These are phyloP conservation scores for Cyamopsis tetragonoloba DNA, from an alignment of 306 rosid genomes.

Conservation along the genomic window DNA sequence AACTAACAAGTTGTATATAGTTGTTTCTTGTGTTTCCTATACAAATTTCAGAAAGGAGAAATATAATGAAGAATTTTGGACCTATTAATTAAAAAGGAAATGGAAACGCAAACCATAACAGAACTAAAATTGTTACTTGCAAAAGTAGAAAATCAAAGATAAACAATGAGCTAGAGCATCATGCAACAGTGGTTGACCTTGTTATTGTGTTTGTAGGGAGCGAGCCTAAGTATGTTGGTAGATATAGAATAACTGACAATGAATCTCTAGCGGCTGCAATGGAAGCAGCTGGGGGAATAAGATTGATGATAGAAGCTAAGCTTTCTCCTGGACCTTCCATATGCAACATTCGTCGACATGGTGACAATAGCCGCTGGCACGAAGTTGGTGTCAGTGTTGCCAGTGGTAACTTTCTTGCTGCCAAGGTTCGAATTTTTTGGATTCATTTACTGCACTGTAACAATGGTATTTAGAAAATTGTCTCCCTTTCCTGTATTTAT, in stretches of 20 bases:
- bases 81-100: too few relatives aligned
- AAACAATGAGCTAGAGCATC: not conserved
- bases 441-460: constrained; percentile 1
- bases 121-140: not conserved
- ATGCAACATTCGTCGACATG: constrained; percentile 88
- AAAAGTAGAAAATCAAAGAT: not conserved
- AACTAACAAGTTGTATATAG: too few relatives aligned
- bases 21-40: too few relatives aligned
- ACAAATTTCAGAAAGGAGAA: too few relatives aligned
- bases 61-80: too few relatives aligned
- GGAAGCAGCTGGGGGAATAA: constrained; percentile 90
- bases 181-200: constrained; percentile 9
- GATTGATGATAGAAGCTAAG: constrained; percentile 82
- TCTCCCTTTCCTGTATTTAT: constrained; percentile 11
- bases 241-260: constrained; percentile 75
- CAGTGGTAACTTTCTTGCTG: constrained; percentile 95
- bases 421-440: constrained; percentile 60
- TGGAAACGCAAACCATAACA: too few relatives aligned
- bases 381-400: constrained; percentile 95
- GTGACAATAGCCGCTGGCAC: constrained; percentile 88
- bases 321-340: constrained; percentile 98
- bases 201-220: constrained; percentile 60
- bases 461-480: constrained; percentile 20
- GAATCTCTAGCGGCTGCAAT: constrained; percentile 81
- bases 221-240: constrained; percentile 70